These are phyloP conservation scores for Endocalyx cinctus DNA, from an alignment of 2,329 filamentous ascomycete genomes.

Conservation along the genomic window DNA sequence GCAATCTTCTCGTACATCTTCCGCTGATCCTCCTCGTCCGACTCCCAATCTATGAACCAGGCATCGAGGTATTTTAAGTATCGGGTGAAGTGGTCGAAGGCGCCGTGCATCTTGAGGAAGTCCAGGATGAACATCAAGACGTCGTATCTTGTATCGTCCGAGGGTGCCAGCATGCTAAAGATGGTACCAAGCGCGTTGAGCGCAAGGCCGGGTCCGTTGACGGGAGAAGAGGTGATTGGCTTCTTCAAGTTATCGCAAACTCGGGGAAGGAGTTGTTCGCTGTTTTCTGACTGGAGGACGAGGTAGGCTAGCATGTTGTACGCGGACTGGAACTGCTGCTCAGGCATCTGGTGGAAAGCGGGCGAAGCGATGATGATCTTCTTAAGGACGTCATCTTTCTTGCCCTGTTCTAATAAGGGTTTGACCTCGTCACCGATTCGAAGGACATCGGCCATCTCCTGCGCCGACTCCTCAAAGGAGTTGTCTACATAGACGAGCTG, in stretches of 20 bases:
- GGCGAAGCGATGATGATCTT: slow-evolving; percentile 79
- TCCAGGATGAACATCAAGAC: slow-evolving; percentile 86
- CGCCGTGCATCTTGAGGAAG: slow-evolving; percentile 68
- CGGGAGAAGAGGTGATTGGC: slow-evolving; percentile 79
- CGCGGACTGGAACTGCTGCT: slow-evolving; percentile 93
- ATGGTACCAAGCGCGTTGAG: slow-evolving; percentile 89
- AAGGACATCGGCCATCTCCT: slow-evolving; percentile 93
- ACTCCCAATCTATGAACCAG: slow-evolving; percentile 81
- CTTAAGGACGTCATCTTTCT: slow-evolving; percentile 85
- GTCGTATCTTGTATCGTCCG: slow-evolving; percentile 78
- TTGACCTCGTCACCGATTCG: slow-evolving; percentile 75
- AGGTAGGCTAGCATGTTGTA: slow-evolving; percentile 97
- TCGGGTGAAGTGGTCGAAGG: slow-evolving; percentile 79
- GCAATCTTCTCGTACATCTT: slow-evolving; percentile 80
- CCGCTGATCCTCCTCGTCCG: slow-evolving; percentile 75
- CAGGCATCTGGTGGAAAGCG: slow-evolving; percentile 76
- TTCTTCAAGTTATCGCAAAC: slow-evolving; percentile 87
- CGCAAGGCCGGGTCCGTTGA: slow-evolving; percentile 79
- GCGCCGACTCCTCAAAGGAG: slow-evolving; percentile 84
- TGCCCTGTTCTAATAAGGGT: slow-evolving; percentile 65
- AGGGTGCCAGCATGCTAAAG: slow-evolving; percentile 83
- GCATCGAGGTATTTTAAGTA: slow-evolving; percentile 77
- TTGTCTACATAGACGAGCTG: slow-evolving; percentile 80
- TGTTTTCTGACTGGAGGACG: slow-evolving; percentile 77
- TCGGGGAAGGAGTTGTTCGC: slow-evolving; percentile 78